Evolutionary conservation across 192 early-diverging fungal genomes (phyloP).

Genomic region (Linnemannia zychae): DNA sequence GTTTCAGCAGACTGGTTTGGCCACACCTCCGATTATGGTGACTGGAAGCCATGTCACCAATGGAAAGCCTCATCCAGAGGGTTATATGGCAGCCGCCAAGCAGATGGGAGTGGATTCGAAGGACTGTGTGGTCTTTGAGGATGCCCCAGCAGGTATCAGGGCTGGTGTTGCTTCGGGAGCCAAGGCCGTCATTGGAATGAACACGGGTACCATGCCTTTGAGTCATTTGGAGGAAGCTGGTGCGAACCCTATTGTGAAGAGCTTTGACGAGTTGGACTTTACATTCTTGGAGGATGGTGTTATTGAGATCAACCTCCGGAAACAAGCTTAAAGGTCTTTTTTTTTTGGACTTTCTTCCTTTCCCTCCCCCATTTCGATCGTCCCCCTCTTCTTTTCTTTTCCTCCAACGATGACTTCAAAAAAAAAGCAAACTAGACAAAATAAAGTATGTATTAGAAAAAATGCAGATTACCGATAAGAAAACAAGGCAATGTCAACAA

Average conservation of each 20-base stretch:
- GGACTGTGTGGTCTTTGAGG: conserved; percentile 69
- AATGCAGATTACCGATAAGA: background rate
- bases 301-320: conserved; percentile 44
- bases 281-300: conserved; percentile 50
- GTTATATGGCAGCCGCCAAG: conserved; percentile 56
- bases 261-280: conserved; percentile 57
- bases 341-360: background rate
- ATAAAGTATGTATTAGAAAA: background rate
- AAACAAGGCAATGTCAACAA: background rate
- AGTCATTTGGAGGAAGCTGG: conserved; percentile 60
- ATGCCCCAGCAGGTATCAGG: conserved; percentile 63
- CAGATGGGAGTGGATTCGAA: conserved; percentile 36
- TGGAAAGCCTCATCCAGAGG: conserved; percentile 60
- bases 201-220: conserved; percentile 58
- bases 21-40: conserved; percentile 44
- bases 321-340: background rate
- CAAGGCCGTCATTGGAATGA: conserved; percentile 49
- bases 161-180: conserved; percentile 58
- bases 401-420: background rate
- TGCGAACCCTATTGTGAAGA: conserved; percentile 53
- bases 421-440: background rate
- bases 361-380: background rate
- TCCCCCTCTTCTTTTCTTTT: background rate
- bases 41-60: conserved; percentile 40
- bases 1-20: conserved; percentile 55